Base-by-base conservation (phyloP, 2,329 filamentous ascomycete genomes). In the Sphaerulina populicola region DNA sequence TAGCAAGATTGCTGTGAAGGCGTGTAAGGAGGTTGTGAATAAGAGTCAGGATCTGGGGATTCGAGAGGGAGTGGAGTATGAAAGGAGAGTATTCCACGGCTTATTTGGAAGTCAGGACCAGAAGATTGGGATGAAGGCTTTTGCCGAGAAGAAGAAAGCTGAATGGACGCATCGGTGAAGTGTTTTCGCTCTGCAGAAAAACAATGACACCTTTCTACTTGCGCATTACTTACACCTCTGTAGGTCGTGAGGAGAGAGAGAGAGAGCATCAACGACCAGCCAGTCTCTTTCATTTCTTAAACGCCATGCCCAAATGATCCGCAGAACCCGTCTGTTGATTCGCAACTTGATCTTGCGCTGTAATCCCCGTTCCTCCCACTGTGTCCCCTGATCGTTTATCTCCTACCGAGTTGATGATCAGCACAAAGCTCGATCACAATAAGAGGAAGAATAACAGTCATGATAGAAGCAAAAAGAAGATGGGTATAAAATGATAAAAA, bases 21-120 rank as follows among this genome's bases (percentile, higher is more conserved):
- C 86, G 9, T 85, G 81, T 51, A 98, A 98, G 77, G 93, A 98
- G 76, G 91, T 93, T n/a, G 91, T 98, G 50, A 95, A 97, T 69
- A 97, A 96, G 82, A 95, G 89, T 70, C 90, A 97, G 76, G 93
- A 98, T 63, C 72, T 95, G 60, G 77, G 84, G 3, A 73, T 98
- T 53, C 76, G 86, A 61, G 93, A 97, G 65, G 93, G 93, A 11
- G 86, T 98, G 1, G 93, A 98, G 73, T 97, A 82, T 71, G 93
- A 98, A 78, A 79, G 93, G 66, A 80, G 90, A 47, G 78, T 97
- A 31, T 98, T 98, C 76, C 93, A 98, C 71, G 79, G 83, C 23
- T 66, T 96, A 64, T 98, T 98, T 73, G 93, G 91, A 18, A 94
- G 86, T 68, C 80, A 88, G 72, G 93, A 98, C 71, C 93, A 98